Evolutionary conservation across 805 yeast genomes (phyloP).

Genomic region (Nakazawaea sp.): DNA sequence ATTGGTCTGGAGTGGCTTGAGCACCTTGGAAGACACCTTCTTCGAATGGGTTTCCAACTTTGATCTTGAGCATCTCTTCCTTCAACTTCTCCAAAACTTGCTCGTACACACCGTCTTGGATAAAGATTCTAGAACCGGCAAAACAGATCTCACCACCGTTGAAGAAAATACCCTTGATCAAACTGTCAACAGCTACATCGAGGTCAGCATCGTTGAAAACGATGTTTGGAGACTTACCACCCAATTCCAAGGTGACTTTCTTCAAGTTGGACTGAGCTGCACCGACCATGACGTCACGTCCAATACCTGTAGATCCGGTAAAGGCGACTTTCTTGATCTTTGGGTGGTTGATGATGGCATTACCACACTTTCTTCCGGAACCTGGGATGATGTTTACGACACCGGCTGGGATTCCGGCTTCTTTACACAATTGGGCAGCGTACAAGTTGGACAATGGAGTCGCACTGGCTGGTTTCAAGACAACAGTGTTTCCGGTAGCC

Average conservation of each 20-base stretch:
- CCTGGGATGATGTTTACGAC: constrained; percentile 71
- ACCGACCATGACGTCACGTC: constrained; percentile 61
- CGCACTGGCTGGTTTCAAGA: constrained; percentile 70
- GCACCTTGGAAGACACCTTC: constrained; percentile 68
- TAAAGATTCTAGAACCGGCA: constrained; percentile 74
- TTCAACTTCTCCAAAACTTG: constrained; percentile 52
- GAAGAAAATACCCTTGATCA: constrained; percentile 64
- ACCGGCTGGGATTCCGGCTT: constrained; percentile 72
- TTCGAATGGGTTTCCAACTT: constrained; percentile 74
- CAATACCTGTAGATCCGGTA: constrained; percentile 77
- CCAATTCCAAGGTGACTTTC: constrained; percentile 75
- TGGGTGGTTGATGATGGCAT: constrained; percentile 62
- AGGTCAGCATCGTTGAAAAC: constrained; percentile 65
- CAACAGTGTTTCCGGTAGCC: constrained; percentile 69
- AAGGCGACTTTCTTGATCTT: constrained; percentile 70
- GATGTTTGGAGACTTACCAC: constrained; percentile 79
- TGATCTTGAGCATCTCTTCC: constrained; percentile 48
- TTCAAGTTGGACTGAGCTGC: constrained; percentile 70
- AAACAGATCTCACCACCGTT: constrained; percentile 82
- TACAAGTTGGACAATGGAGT: constrained; percentile 70
- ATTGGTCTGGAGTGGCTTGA: constrained; percentile 65
- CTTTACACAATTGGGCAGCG: constrained; percentile 52
- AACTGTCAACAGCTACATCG: constrained; percentile 39
- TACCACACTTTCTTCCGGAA: constrained; percentile 68
- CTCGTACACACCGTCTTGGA: constrained; percentile 69